Evolutionary conservation across 139 green algal genomes (phyloP).

Genomic region (Coccomyxa sp.): DNA sequence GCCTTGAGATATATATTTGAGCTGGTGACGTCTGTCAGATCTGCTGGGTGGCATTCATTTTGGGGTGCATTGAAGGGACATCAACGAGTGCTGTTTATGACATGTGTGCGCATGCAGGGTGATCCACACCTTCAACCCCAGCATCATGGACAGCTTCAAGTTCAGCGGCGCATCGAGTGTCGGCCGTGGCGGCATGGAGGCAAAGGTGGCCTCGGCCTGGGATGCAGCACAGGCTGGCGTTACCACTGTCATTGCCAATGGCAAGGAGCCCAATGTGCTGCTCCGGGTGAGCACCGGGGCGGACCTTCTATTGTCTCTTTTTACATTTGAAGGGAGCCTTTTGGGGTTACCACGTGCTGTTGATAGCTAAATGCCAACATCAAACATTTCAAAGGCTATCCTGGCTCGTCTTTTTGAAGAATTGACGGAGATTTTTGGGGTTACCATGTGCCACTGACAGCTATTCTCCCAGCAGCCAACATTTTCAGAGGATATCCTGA

Average conservation of each 20-base stretch:
- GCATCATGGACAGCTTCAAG: slow-evolving; percentile 19
- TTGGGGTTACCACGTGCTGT: too few relatives aligned
- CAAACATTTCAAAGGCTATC: too few relatives aligned
- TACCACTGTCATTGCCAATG: slow-evolving; percentile 50
- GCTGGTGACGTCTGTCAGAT: too few relatives aligned
- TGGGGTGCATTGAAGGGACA: neutral
- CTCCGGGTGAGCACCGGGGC: slow-evolving; percentile 6
- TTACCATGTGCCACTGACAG: too few relatives aligned
- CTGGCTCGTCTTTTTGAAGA: too few relatives aligned
- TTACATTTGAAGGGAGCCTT: too few relatives aligned
- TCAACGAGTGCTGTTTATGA: neutral
- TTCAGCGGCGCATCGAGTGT: slow-evolving; percentile 42
- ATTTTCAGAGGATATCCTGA: too few relatives aligned
- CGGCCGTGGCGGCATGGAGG: slow-evolving; percentile 54
- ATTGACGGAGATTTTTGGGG: too few relatives aligned
- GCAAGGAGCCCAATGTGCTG: slow-evolving; percentile 32
- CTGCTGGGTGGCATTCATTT: neutral
- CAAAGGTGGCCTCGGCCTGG: slow-evolving; percentile 56
- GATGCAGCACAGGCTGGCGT: slow-evolving; percentile 33
- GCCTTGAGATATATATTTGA: too few relatives aligned
- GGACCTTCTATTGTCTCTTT: too few relatives aligned
- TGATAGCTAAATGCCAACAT: too few relatives aligned
- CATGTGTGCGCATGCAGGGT: slow-evolving; percentile 4
- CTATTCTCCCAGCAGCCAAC: too few relatives aligned
- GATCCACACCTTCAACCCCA: slow-evolving; percentile 17